These are phyloP conservation scores for Esteya vermicola DNA, from an alignment of 2,329 filamentous ascomycete species.

Conservation along the genomic window DNA sequence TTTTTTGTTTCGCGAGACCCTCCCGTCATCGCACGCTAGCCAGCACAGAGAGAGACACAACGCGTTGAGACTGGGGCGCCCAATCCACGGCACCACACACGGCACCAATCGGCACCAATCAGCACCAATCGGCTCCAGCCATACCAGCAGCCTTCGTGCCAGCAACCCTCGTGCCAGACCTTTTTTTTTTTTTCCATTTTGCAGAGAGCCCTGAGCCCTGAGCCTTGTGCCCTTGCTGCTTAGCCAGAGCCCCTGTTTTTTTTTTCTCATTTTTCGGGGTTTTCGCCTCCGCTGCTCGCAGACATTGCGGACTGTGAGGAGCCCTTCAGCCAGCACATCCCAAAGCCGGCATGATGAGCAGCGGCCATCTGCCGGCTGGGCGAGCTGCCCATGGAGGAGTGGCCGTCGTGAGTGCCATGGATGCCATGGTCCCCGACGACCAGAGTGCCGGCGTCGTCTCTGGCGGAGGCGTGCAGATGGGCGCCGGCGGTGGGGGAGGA, in stretches of 20 bases:
- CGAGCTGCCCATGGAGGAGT: slow-evolving; percentile 36
- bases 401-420: slow-evolving; percentile 1
- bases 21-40: neutral
- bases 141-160: too few species aligned
- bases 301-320: slow-evolving; percentile 13
- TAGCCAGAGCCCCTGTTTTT: too few species aligned
- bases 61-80: neutral
- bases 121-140: neutral
- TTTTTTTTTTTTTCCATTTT: too few species aligned
- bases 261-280: too few species aligned
- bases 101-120: neutral
- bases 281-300: neutral
- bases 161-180: too few species aligned
- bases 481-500: slow-evolving; percentile 18
- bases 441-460: neutral
- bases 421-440: slow-evolving; percentile 1
- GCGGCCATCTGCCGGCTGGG: slow-evolving; percentile 64
- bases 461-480: slow-evolving; percentile 9
- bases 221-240: neutral
- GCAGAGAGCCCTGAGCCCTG: too few species aligned
- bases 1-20: neutral
- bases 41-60: neutral
- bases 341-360: slow-evolving; percentile 65
- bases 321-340: slow-evolving; percentile 20
- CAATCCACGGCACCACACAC: neutral